A percentile compares a stretch with the other conserved stretches of the same genome.
Conservation (phyloP, 1,284 basidiomycete genomes). For the Albatrellus sp. region DNA sequence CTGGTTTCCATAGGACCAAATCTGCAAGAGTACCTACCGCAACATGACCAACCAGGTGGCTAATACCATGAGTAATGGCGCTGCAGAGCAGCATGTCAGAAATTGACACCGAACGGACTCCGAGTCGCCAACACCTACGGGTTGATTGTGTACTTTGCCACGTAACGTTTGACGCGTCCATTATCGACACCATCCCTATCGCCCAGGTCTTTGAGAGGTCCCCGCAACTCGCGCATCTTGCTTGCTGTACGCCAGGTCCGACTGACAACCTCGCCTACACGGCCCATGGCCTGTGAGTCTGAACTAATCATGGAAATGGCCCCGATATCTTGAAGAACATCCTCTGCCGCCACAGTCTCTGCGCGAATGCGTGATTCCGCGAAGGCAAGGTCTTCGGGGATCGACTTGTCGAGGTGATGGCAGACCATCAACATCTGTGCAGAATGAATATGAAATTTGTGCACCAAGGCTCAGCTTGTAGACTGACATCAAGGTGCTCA, state of each 20-base stretch:
- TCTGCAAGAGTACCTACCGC: conserved; percentile 81
- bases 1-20: conserved; percentile 89
- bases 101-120: background rate
- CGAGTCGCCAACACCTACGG: conserved; percentile 52
- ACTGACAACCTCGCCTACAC: conserved; percentile 89
- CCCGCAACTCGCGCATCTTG: conserved; percentile 80
- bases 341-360: conserved; percentile 96
- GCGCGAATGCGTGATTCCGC: conserved; percentile 95
- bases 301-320: conserved; percentile 95
- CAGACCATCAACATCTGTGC: conserved; percentile 93
- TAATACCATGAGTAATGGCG: conserved; percentile 90
- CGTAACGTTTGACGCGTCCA: conserved; percentile 91
- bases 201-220: conserved; percentile 52
- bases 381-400: conserved; percentile 90
- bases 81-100: conserved; percentile 25
- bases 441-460: background rate
- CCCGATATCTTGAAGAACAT: conserved; percentile 89
- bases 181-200: conserved; percentile 72
- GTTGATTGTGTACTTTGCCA: conserved; percentile 96
- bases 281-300: conserved; percentile 96
- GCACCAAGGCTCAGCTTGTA: background rate
- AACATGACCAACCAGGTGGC: conserved; percentile 80
- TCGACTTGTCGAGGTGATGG: conserved; percentile 82
- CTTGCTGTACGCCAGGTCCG: conserved; percentile 96
- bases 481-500: conserved; percentile 87